These are phyloP conservation scores for Iberis pinnata DNA, from an alignment of 345 rosid species.

Conservation along the genomic window DNA sequence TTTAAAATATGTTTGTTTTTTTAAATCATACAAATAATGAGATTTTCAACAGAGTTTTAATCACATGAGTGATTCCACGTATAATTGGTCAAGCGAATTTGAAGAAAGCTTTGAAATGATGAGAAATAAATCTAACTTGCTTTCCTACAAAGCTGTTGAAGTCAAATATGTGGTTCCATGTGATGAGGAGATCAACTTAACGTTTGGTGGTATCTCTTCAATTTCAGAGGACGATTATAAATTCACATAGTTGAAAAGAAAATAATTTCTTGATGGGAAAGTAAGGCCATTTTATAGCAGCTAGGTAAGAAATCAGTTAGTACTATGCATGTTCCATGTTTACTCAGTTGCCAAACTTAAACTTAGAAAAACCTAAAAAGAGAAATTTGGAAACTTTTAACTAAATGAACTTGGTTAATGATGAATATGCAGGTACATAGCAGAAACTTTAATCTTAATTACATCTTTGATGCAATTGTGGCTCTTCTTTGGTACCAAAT, in stretches of 20 bases:
- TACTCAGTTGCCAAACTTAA: no score
- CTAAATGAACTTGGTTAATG: no score
- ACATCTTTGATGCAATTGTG: no score
- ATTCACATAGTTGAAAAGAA: conserved; percentile 78
- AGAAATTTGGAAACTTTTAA: no score
- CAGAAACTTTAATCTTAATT: no score
- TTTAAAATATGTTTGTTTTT: conserved; percentile 6
- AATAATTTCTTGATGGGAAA: conserved; percentile 84
- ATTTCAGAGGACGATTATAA: conserved; percentile 69
- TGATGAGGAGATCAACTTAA: conserved; percentile 41
- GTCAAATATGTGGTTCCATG: conserved; percentile 33
- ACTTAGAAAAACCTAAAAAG: no score
- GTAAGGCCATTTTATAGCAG: conserved; percentile 29
- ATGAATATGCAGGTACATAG: no score
- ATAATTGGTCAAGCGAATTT: conserved; percentile 66
- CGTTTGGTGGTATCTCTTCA: conserved; percentile 39
- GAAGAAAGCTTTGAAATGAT: conserved; percentile 41
- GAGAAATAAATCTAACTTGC: conserved; percentile 33
- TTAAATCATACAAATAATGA: conserved; percentile 9
- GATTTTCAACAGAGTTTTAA: conserved; percentile 58
- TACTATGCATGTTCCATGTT: no score
- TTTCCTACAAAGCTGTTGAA: conserved; percentile 30
- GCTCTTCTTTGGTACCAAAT: no score
- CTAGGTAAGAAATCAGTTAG: no score
- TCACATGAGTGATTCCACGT: conserved; percentile 74